Evolutionary conservation across 768 basidiomycete species (phyloP).

Genomic region (Rhizopogon rudus): DNA sequence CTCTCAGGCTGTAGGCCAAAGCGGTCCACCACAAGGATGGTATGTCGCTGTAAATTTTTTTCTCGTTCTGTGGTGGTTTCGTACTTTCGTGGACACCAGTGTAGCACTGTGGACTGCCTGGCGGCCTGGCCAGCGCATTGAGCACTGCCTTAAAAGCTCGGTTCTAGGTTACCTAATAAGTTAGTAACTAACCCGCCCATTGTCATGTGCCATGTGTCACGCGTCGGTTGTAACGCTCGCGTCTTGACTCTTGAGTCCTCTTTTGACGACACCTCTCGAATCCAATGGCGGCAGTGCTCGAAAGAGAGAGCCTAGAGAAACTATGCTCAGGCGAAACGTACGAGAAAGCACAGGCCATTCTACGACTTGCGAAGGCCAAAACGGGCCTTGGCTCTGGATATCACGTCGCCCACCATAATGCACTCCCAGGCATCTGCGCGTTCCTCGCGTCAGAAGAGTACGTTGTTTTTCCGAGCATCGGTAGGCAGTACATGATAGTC

Average conservation of each 20-base stretch:
- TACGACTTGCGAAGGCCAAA: constrained; percentile 15
- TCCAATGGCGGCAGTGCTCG: constrained; percentile 11
- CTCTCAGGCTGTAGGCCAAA: background rate
- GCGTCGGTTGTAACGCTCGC: background rate
- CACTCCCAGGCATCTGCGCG: constrained; percentile 25
- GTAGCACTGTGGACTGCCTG: too few species aligned
- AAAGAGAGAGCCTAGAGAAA: constrained; percentile 12
- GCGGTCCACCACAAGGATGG: too few species aligned
- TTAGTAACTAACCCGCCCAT: too few species aligned
- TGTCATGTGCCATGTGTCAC: background rate
- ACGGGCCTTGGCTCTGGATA: constrained; percentile 26
- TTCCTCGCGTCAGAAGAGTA: constrained; percentile 28
- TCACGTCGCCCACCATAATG: constrained; percentile 12
- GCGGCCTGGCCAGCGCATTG: too few species aligned
- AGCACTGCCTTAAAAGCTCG: too few species aligned
- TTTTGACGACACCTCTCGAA: background rate
- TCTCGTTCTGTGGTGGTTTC: too few species aligned
- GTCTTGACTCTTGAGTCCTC: background rate
- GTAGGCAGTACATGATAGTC: background rate
- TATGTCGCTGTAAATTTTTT: too few species aligned
- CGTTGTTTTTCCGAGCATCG: constrained; percentile 1
- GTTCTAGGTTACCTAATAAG: too few species aligned
- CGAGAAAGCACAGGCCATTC: constrained; percentile 17
- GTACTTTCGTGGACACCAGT: too few species aligned
- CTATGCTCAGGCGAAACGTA: constrained; percentile 21